Evolutionary conservation across 2,329 filamentous ascomycete genomes (phyloP), one percentile per base, ranked within the genome.

Genomic region (Hypoxylon sp.): DNA sequence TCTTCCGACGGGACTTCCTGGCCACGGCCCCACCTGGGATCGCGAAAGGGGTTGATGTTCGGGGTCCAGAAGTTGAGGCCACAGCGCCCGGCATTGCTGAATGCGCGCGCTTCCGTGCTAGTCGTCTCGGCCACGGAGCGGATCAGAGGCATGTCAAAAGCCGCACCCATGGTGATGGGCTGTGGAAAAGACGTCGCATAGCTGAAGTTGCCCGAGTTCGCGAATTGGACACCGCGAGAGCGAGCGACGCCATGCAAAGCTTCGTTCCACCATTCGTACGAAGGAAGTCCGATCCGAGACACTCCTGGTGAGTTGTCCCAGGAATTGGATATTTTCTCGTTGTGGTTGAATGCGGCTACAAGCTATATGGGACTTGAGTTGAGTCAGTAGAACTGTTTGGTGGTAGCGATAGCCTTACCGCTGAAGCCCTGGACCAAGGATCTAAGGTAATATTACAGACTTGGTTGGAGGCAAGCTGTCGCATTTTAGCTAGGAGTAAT

Each of bases 121-220:
- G 89, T 83, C 5, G 88, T 82, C 1, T 76, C 81, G 1, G 84
- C 89, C 2, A 92, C 85, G 5, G 83, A 79, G 19, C 83, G 75
- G 68, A 92, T 86, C 32, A 92, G 77, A 0, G 84, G 83, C 68
- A 90, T 88, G 68, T 92, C 88, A 68, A 92, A 89, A 0, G 89
- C 85, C 0, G 89, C 88, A 21, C 85, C 85, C 72, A 89, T 84
- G 1, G 86, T 77, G 56, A 92, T 89, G 0, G 89, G 89, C 74
- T 87, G 85, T 0, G 90, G 89, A 73, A 91, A 92, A 0, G 86
- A 88, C 0, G 90, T 91, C 0, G 89, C 87, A 73, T 85, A 86
- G 67, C 82, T 85, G 74, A 84, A 91, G 10, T 85, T 78, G 1
- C 85, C 69, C 11, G 78, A 79, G 5, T 76, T 76, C n/a, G 83